phyloP scores from a whole-genome alignment of 2,329 filamentous ascomycete species.

The Neobulgaria alba region DNA sequence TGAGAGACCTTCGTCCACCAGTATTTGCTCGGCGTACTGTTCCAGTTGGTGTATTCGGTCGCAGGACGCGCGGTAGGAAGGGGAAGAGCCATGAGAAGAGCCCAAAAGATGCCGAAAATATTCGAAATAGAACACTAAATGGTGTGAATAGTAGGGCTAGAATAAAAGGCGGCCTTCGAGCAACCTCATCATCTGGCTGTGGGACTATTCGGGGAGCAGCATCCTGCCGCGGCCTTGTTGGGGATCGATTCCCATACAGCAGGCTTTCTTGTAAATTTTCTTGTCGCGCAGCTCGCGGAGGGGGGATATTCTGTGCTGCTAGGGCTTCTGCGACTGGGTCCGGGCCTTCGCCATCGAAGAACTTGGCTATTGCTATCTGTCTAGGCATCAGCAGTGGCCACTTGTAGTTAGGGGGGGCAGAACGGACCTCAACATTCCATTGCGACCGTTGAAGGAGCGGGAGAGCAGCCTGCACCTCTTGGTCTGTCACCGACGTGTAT shows the following conservation, averaged over 20 bases:
- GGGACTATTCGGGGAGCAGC: conserved; percentile 81
- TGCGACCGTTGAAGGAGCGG: conserved; percentile 75
- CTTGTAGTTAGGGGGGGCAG: background rate
- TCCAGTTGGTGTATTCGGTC: conserved; percentile 42
- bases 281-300: conserved; percentile 54
- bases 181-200: conserved; percentile 54
- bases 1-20: conserved; percentile 64
- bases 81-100: conserved; percentile 71
- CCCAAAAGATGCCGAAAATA: conserved; percentile 61
- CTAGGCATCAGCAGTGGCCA: conserved; percentile 17
- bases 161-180: conserved; percentile 64
- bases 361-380: conserved; percentile 90
- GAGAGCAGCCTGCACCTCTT: conserved; percentile 67
- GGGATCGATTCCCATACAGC: conserved; percentile 27
- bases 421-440: conserved; percentile 82
- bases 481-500: conserved; percentile 80
- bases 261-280: conserved; percentile 66
- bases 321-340: conserved; percentile 73
- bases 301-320: conserved; percentile 50
- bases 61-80: conserved; percentile 62
- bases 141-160: conserved; percentile 73
- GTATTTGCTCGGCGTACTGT: conserved; percentile 50
- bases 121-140: conserved; percentile 66
- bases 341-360: conserved; percentile 91
- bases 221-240: conserved; percentile 38